Base-by-base conservation (phyloP, 352 stramenopile genomes). In the Globisporangium irregulare region DNA sequence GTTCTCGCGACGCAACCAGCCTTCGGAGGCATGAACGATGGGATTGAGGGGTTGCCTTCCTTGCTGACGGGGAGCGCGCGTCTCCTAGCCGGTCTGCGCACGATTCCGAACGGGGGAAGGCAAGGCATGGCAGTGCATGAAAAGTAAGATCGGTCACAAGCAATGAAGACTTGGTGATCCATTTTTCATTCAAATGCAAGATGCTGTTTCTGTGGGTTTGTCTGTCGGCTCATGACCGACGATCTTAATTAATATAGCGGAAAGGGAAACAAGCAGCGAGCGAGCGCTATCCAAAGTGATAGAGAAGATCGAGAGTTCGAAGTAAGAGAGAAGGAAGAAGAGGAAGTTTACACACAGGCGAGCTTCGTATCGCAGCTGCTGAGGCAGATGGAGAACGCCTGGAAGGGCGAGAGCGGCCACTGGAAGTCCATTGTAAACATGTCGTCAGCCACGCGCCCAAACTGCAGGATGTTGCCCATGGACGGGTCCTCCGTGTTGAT, bases 351-450 rank as follows among this genome's bases (percentile, higher is more conserved):
- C 25, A 95, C 90, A 60, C 90, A 97, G 5, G 88, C 88, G 61
- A 95, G 74, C 73, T 97, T 97, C 36, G 87, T 95, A 71, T 96
- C 84, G 65, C 89, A 97, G 58, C 85, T 95, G 71, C 87, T 95
- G 58, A 97, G 79, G 73, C 88, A 95, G 66, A 95, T 92, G n/a
- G 84, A 76, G 67, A 97, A 96, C 14, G 90, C 90, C 70, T 95
- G 86, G 73, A 95, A 93, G 20, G 86, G 88, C 51, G 88, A 95
- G 22, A 97, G 76, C 51, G 90, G 88, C 86, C 86, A 93, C 71
- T 93, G 83, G 71, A 95, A 97, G 71, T 97, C 90, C 84, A 97
- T 94, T 62, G 89, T 94, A 66, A 96, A 97, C 81, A 93, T 93
- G 73, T 97, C 87, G 72, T 95, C 84, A 50, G 96, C 85, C 32